phyloP scores from a whole-genome alignment of 352 stramenopile species.

The Phytopythium boreale region DNA sequence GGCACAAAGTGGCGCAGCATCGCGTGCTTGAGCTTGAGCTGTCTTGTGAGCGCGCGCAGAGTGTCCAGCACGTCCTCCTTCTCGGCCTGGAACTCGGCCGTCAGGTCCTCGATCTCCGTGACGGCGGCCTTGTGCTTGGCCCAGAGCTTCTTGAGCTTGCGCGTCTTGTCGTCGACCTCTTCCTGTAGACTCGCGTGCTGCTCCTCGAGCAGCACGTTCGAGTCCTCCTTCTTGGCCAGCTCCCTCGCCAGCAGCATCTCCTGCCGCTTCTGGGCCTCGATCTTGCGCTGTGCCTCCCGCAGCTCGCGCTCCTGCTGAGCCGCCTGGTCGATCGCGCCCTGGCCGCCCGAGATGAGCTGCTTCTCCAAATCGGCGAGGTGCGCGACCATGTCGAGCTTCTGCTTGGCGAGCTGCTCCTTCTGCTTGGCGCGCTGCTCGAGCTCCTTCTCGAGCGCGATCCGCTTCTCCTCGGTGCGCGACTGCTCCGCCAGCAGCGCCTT shows the following conservation, averaged over 20 bases:
- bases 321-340: constrained; percentile 91
- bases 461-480: constrained; percentile 30
- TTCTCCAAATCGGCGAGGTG: constrained; percentile 75
- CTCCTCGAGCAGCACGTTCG: constrained; percentile 92
- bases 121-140: constrained; percentile 85
- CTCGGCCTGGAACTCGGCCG: constrained; percentile 92
- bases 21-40: constrained; percentile 95
- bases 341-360: constrained; percentile 89
- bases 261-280: constrained; percentile 87
- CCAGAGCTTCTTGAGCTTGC: constrained; percentile 96
- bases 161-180: constrained; percentile 94
- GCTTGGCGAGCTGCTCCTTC: constrained; percentile 83
- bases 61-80: constrained; percentile 95
- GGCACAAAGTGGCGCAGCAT: constrained; percentile 89
- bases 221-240: constrained; percentile 94
- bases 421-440: constrained; percentile 84
- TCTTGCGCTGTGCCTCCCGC: constrained; percentile 94
- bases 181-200: constrained; percentile 88
- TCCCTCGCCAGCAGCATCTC: constrained; percentile 86
- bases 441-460: constrained; percentile 81
- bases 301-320: constrained; percentile 91
- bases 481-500: constrained; percentile 88
- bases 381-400: constrained; percentile 91
- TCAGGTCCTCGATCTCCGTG: constrained; percentile 91
- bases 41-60: constrained; percentile 91